Conservation (phyloP, 306 rosid genomes). For the Casuarina cunninghamiana region DNA sequence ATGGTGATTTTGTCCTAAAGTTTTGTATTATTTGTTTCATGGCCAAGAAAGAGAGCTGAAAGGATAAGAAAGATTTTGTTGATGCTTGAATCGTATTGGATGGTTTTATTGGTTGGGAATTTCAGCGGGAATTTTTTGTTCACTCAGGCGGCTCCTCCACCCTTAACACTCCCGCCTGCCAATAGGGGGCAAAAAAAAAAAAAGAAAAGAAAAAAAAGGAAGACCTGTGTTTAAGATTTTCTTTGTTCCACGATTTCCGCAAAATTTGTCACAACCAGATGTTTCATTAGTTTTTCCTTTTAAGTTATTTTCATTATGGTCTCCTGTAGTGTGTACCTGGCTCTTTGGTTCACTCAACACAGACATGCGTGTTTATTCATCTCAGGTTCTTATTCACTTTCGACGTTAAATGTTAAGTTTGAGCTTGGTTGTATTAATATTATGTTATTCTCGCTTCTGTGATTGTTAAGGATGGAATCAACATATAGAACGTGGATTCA, state of each 20-base stretch:
- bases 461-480: conserved; percentile 79
- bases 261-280: neutral
- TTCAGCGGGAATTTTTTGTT: neutral
- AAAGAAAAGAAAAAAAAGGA: neutral
- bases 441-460: conserved; percentile 5
- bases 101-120: neutral
- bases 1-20: conserved; percentile 2
- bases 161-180: too few relatives aligned
- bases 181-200: too few relatives aligned
- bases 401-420: neutral
- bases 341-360: neutral
- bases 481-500: conserved; percentile 77
- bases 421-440: conserved; percentile 13
- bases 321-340: neutral
- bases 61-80: neutral
- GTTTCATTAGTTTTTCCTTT: neutral
- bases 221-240: conserved; percentile 7
- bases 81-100: neutral
- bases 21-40: neutral
- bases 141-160: neutral
- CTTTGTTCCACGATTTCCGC: neutral
- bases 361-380: neutral
- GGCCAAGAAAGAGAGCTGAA: neutral
- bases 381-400: neutral
- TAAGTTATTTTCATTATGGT: too few relatives aligned